These are phyloP conservation scores for Lagenidium sp. DNA, from an alignment of 352 stramenopile species.

Conservation along the genomic window DNA sequence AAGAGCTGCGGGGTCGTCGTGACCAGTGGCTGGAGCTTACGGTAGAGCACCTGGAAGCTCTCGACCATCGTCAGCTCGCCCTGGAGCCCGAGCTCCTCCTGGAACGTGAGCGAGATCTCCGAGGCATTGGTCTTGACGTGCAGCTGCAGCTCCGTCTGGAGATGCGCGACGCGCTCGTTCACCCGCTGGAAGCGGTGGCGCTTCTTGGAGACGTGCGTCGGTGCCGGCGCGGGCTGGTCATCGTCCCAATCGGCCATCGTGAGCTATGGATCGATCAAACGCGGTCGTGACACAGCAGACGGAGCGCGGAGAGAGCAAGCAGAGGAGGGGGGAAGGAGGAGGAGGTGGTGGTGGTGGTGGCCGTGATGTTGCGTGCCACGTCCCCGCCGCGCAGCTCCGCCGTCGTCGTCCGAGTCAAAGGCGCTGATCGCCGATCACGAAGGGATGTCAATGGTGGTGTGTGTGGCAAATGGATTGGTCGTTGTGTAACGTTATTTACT, in stretches of 20 bases:
- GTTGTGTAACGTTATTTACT: no score
- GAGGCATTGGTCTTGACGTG: slow-evolving; percentile 70
- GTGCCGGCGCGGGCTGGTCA: no score
- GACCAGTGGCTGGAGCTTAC: slow-evolving; percentile 57
- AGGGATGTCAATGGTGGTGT: no score
- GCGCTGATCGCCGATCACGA: no score
- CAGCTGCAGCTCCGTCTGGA: slow-evolving; percentile 74
- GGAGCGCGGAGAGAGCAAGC: neutral
- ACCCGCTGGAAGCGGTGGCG: slow-evolving; percentile 82
- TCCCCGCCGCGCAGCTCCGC: slow-evolving; percentile 8
- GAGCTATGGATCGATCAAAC: no score
- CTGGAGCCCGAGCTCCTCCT: slow-evolving; percentile 72
- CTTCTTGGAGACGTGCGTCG: slow-evolving; percentile 40
- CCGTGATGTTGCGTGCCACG: slow-evolving; percentile 4
- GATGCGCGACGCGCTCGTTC: slow-evolving; percentile 64
- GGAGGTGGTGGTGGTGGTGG: neutral
- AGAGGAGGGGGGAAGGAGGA: neutral
- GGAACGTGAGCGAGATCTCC: slow-evolving; percentile 62
- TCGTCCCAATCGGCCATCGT: no score
- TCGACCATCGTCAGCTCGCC: slow-evolving; percentile 79
- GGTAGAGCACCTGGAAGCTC: slow-evolving; percentile 67
- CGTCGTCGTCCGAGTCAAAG: no score
- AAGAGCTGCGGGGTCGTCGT: slow-evolving; percentile 79
- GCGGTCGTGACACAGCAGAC: no score
- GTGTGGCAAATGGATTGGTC: no score